These are phyloP conservation scores for Heterobasidion annosum DNA, from an alignment of 1,284 basidiomycete genomes.

Conservation along the genomic window DNA sequence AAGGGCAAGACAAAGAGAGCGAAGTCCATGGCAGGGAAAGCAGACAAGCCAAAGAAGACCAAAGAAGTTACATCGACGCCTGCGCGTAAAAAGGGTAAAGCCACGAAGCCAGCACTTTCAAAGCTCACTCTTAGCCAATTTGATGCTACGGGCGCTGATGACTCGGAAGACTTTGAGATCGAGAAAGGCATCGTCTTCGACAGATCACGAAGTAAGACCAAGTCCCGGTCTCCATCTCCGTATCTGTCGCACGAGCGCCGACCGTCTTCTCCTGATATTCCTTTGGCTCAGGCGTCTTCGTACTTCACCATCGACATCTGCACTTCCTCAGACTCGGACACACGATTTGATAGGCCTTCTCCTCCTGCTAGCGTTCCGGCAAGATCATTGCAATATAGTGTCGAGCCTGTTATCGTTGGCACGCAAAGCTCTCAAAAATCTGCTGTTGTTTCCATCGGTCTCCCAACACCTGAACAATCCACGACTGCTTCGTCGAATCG, in stretches of 20 bases:
- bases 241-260: neutral
- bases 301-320: constrained; percentile 17
- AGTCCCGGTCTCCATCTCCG: constrained; percentile 1
- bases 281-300: constrained; percentile 9
- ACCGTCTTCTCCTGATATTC: constrained; percentile 15
- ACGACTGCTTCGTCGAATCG: neutral
- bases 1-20: constrained; percentile 6
- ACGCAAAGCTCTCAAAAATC: neutral
- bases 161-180: constrained; percentile 47
- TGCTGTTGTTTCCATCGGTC: neutral
- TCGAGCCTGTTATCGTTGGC: neutral
- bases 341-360: constrained; percentile 1
- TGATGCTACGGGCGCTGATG: constrained; percentile 34
- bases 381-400: neutral
- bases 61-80: neutral
- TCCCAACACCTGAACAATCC: neutral
- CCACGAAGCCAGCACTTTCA: constrained; percentile 24
- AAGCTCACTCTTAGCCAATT: constrained; percentile 27
- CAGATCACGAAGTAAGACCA: neutral
- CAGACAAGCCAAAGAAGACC: constrained; percentile 2
- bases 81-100: neutral
- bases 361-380: constrained; percentile 6
- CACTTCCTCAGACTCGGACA: constrained; percentile 4
- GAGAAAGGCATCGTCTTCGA: constrained; percentile 22
- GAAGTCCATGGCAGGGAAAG: neutral